A percentile compares a stretch with the other conserved stretches of the same genome.
Evolutionary conservation across 176 grass and related monocot genomes (phyloP).

Genomic region (Rhynchospora tenuis): DNA sequence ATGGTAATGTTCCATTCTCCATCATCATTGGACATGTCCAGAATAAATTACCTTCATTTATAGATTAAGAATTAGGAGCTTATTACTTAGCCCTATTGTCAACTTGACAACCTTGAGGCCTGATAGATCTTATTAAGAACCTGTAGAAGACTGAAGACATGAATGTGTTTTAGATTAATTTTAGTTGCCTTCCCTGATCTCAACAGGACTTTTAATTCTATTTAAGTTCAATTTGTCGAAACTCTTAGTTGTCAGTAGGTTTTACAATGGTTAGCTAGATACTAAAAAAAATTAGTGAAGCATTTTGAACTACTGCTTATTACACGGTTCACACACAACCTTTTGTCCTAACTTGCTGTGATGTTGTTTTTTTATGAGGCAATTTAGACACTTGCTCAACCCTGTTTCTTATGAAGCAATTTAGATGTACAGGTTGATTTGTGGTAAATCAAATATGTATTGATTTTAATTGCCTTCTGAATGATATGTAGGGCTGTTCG

Average conservation of each 20-base stretch:
- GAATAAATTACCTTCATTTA: neutral
- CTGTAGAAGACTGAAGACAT: neutral
- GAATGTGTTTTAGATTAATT: neutral
- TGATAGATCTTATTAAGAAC: neutral
- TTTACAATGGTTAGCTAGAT: neutral
- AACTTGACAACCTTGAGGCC: neutral
- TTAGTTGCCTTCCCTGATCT: neutral
- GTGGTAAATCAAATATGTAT: neutral
- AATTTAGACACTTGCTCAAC: neutral
- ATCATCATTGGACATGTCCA: conserved; percentile 7
- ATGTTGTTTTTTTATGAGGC: neutral
- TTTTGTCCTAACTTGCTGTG: neutral
- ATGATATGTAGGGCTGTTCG: conserved; percentile 78
- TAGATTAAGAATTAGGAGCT: neutral
- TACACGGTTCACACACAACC: neutral
- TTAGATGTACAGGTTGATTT: neutral
- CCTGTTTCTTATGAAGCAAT: neutral
- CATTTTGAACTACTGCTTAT: neutral
- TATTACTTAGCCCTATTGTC: neutral
- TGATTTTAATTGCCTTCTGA: conserved; percentile 23
- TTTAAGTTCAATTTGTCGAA: neutral
- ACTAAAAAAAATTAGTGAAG: neutral
- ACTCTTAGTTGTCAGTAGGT: neutral
- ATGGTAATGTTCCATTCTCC: neutral
- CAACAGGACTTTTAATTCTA: neutral